Base-by-base conservation (phyloP, 208 protist genomes). In the Leishmania tarentolae region DNA sequence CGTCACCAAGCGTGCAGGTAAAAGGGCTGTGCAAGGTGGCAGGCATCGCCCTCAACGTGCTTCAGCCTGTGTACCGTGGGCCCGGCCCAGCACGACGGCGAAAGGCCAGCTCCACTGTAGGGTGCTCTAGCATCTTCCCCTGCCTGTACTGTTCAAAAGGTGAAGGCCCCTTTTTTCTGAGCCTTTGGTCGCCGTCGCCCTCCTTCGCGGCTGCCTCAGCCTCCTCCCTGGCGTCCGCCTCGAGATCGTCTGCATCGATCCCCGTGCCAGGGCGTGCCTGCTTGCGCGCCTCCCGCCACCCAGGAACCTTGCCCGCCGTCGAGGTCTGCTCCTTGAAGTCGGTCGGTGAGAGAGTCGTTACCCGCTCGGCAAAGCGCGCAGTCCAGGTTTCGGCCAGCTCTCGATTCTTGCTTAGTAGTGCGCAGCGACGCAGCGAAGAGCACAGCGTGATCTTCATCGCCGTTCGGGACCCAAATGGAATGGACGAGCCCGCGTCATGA, bases 11-110 rank as follows among this genome's bases (percentile, higher is more conserved):
- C 56, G 17, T 3, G 73, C 57, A 53, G 28, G 69, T 7, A 37
- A 71, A 70, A 74, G 7, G 53, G 11, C 37, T n/a, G 47, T 65
- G 65, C 42, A 37, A 53, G 66, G 40, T 59, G 46, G 7, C 3
- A n/a, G 42, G 50, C 47, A 73, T 73, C 42, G 9, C n/a, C 9
- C 28, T 52, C 42, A 52, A 53, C 44, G 35, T 42, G 72, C 2
- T 52, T 85, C 86, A 94, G 11, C 91, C 93, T 37, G 93, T 97
- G 83, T 95, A 97, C 35, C 93, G 86, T 7, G 93, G 93, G 4
- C 93, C 93, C 35, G 92, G 92, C 24, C 86, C 87, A 3, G 79
- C 71, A 37, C 80, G 73, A 13, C 81, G 73, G 28, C 82, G 83
- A 65, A 95, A 94, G 44, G 90, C 91, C 35, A 84, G 70, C 61